These are phyloP conservation scores for Diplodia scrobiculata DNA, from an alignment of 2,329 filamentous ascomycete genomes.

Conservation along the genomic window DNA sequence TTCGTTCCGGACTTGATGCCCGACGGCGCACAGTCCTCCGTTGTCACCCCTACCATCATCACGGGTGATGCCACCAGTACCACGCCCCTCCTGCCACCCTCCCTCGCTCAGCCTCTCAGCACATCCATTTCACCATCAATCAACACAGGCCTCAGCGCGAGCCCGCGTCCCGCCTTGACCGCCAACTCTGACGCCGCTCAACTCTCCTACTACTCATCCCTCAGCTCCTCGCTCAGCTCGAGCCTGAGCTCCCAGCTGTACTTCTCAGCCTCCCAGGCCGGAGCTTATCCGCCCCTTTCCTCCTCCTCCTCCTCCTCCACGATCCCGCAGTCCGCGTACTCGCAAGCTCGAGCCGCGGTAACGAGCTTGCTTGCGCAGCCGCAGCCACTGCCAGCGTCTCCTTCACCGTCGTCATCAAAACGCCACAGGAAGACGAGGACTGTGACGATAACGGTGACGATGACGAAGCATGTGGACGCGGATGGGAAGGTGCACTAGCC, in stretches of 20 bases:
- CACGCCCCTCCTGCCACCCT: background rate
- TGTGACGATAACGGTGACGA: background rate
- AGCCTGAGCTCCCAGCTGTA: background rate
- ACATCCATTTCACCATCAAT: background rate
- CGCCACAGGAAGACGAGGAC: background rate
- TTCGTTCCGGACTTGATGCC: constrained; percentile 8
- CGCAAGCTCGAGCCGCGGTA: background rate
- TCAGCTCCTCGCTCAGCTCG: background rate
- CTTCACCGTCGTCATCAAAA: no score
- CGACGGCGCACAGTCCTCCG: background rate
- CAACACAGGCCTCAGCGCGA: background rate
- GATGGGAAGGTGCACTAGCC: background rate
- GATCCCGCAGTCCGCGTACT: background rate
- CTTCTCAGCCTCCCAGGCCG: background rate
- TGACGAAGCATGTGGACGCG: background rate
- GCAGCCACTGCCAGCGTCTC: no score
- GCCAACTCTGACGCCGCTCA: background rate
- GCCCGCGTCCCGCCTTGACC: background rate
- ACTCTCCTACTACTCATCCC: background rate
- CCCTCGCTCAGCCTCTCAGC: background rate
- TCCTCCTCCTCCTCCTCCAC: background rate
- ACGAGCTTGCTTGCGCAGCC: background rate
- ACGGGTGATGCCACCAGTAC: background rate
- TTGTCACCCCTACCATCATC: background rate
- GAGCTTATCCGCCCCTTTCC: no score